Evolutionary conservation across 495 filamentous ascomycete species (phyloP), one percentile per base, ranked within the genome.

Genomic region (Clohesyomyces aquaticus): DNA sequence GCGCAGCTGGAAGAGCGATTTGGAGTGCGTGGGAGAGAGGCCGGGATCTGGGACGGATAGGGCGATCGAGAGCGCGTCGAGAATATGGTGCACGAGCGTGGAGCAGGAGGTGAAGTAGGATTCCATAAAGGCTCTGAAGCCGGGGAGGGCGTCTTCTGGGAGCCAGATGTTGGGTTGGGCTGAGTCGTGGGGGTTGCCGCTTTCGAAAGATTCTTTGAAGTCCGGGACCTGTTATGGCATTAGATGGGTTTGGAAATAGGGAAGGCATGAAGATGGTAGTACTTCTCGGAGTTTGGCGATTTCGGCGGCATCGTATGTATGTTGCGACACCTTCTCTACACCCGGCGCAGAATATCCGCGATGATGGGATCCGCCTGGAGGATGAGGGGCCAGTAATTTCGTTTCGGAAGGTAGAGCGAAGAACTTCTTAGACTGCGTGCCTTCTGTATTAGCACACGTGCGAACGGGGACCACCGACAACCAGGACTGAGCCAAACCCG

Each of bases 321-420:
- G 77, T 63, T 88, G 84, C 3, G 80, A 81, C 6, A 89, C 83
- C 66, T 88, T 89, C 72, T 89, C 86, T 38, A 84, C 72, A 4
- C 85, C 85, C 0, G 83, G 81, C 75, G 82, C 83, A 1, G 85
- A 88, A 70, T 89, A 89, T 11, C 87, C 86, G 45, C 87, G 78
- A 68, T 89, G 86, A 21, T 79, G 73, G 4, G 71, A 73, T 70
- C 77, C 76, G 54, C 83, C 82, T 43, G 80, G 78, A 3, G 87
- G 87, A 73, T 88, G 86, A 18, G 85, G 85, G 16, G 84, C 85
- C 45, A 81, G 76, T 66, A 78, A 74, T 56, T 84, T 85, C 18
- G 76, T 75, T 6, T 77, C 75, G 27, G 70, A 65, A 2, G 76
- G 72, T 14, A 84, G 71, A 25, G 76, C 72, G 61, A 81, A 83